Percentiles rank a stretch among this genome's conserved stretches.
Conservation (phyloP, 306 rosid species). For the Quillaja saponaria region DNA sequence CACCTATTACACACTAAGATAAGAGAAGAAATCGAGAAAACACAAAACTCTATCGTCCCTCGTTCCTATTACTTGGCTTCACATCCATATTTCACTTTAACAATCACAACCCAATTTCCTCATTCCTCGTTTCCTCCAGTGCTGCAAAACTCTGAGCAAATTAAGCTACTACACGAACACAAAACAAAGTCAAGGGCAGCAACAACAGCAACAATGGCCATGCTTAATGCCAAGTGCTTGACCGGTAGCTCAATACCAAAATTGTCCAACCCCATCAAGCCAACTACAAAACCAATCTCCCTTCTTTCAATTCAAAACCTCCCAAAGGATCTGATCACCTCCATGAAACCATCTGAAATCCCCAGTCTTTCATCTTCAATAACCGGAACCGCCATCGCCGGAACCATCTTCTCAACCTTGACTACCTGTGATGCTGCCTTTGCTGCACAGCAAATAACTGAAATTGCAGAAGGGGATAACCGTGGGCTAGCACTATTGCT, state of each 20-base stretch:
- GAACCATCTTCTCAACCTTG: constrained; percentile 67
- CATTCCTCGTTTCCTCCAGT: background rate
- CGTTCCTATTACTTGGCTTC: constrained; percentile 33
- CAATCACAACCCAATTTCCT: constrained; percentile 16
- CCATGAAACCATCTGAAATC: constrained; percentile 26
- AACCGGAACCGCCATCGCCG: constrained; percentile 71
- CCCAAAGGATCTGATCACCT: constrained; percentile 49
- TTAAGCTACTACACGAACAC: background rate
- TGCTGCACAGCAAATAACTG: constrained; percentile 77
- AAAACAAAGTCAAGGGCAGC: constrained; percentile 63
- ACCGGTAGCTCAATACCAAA: constrained; percentile 39
- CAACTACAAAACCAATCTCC: constrained; percentile 47
- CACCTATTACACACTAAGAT: constrained; percentile 42
- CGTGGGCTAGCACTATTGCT: constrained; percentile 73
- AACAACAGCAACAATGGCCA: constrained; percentile 80
- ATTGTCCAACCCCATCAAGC: constrained; percentile 41
- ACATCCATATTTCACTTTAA: constrained; percentile 32
- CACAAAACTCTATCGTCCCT: constrained; percentile 53
- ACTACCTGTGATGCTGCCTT: constrained; percentile 60
- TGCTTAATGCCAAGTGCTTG: constrained; percentile 66
- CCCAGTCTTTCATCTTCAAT: constrained; percentile 35
- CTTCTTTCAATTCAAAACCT: constrained; percentile 56
- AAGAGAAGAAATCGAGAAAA: constrained; percentile 66
- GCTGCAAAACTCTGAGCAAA: background rate
- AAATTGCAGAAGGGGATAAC: constrained; percentile 78